Evolutionary conservation across 2,329 filamentous ascomycete species (phyloP).

Genomic region (Berkeleyomyces basicola): DNA sequence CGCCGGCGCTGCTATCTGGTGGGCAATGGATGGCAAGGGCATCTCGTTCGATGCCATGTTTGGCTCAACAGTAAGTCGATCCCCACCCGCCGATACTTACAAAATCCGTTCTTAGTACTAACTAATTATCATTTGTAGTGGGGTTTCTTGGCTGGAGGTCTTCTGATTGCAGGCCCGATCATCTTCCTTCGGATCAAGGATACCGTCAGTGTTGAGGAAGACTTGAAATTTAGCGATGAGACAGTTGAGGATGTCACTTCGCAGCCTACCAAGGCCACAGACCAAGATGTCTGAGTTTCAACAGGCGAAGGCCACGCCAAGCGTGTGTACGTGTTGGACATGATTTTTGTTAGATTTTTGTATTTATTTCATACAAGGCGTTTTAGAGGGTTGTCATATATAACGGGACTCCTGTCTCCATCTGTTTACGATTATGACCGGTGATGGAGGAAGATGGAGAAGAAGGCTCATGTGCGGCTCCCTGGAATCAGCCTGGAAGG

Average conservation of each 20-base stretch:
- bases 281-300: neutral
- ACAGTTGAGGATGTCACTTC: slow-evolving; percentile 51
- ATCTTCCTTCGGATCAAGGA: slow-evolving; percentile 68
- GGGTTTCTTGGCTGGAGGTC: slow-evolving; percentile 56
- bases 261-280: neutral
- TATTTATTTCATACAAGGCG: neutral
- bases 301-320: too few species aligned
- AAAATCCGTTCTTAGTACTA: neutral
- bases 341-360: neutral
- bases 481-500: too few species aligned
- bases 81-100: neutral
- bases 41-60: slow-evolving; percentile 57
- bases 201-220: slow-evolving; percentile 63
- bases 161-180: slow-evolving; percentile 63
- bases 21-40: slow-evolving; percentile 47
- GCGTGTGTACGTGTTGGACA: neutral
- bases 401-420: neutral
- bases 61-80: slow-evolving; percentile 29
- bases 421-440: neutral
- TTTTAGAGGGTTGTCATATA: neutral
- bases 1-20: slow-evolving; percentile 64
- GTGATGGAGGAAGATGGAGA: too few species aligned
- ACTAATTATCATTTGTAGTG: slow-evolving; percentile 33
- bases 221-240: slow-evolving; percentile 74
- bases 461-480: too few species aligned